phyloP scores from a whole-genome alignment of 305 asterid species.

The Fraxinus nigra region DNA sequence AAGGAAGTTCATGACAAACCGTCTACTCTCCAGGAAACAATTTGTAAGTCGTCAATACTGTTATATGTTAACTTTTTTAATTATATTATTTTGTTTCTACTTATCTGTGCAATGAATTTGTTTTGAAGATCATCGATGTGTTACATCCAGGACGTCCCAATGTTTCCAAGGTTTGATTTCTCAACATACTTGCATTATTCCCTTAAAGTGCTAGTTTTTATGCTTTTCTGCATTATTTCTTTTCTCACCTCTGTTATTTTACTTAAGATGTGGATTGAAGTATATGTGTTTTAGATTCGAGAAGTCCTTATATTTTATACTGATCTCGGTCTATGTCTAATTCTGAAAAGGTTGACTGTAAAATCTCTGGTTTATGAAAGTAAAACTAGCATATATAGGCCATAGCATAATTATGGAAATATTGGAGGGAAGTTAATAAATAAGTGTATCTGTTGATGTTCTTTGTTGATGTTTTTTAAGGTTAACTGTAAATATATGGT shows the following conservation, averaged over 20 bases:
- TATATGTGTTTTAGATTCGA: background rate
- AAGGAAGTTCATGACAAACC: constrained; percentile 22
- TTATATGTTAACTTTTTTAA: background rate
- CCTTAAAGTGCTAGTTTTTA: background rate
- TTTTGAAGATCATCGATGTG: constrained; percentile 26
- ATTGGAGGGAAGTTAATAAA: background rate
- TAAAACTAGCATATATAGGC: background rate
- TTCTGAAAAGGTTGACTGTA: background rate
- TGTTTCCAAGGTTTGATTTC: constrained; percentile 25
- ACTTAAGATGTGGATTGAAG: background rate
- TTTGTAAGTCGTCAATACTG: background rate
- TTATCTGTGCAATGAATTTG: background rate
- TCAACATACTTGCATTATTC: background rate
- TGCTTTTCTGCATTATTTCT: background rate
- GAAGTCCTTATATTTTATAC: background rate
- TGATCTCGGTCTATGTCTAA: background rate
- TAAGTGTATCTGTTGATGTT: background rate
- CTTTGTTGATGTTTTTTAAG: background rate
- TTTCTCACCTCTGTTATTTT: background rate
- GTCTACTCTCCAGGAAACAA: constrained; percentile 22
- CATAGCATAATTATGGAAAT: background rate
- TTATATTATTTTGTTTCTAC: background rate
- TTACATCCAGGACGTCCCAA: constrained; percentile 35
- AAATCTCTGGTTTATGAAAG: too few relatives aligned
- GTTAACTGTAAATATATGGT: background rate